A percentile compares a stretch with the other conserved stretches of the same genome.
phyloP scores from a whole-genome alignment of 176 grass and related monocot species.

The Avena atlantica region DNA sequence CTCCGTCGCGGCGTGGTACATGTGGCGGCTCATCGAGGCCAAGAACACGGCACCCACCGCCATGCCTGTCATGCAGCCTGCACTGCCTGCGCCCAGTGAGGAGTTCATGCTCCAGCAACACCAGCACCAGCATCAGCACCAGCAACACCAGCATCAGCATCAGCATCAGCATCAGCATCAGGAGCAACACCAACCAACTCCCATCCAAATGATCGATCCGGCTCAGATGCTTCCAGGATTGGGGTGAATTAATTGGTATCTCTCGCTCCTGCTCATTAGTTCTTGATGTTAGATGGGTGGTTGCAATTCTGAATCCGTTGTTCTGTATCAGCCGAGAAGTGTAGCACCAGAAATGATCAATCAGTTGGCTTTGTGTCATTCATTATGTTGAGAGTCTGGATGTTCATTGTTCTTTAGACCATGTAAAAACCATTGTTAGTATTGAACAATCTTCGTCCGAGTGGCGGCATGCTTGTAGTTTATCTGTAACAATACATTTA shows the following conservation, averaged over 20 bases:
- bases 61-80: not conserved
- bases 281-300: constrained; percentile 40
- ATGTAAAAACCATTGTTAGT: constrained; percentile 32
- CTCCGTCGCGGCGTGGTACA: constrained; percentile 95
- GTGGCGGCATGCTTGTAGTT: constrained; percentile 30
- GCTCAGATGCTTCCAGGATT: constrained; percentile 73
- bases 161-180: constrained; percentile 16
- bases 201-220: constrained; percentile 65
- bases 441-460: not conserved
- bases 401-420: not conserved
- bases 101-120: constrained; percentile 42
- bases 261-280: constrained; percentile 10
- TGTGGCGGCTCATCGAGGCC: constrained; percentile 90
- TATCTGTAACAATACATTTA: constrained; percentile 26
- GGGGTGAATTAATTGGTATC: constrained; percentile 48
- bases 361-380: constrained; percentile 35
- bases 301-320: not conserved
- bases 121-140: constrained; percentile 31
- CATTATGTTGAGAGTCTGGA: constrained; percentile 14
- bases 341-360: constrained; percentile 18
- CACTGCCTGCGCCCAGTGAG: not conserved
- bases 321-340: not conserved
- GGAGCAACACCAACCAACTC: constrained; percentile 43
- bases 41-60: constrained; percentile 44
- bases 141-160: constrained; percentile 16